Evolutionary conservation across 2,329 filamentous ascomycete genomes (phyloP).

Genomic region (Penicillium sp.): DNA sequence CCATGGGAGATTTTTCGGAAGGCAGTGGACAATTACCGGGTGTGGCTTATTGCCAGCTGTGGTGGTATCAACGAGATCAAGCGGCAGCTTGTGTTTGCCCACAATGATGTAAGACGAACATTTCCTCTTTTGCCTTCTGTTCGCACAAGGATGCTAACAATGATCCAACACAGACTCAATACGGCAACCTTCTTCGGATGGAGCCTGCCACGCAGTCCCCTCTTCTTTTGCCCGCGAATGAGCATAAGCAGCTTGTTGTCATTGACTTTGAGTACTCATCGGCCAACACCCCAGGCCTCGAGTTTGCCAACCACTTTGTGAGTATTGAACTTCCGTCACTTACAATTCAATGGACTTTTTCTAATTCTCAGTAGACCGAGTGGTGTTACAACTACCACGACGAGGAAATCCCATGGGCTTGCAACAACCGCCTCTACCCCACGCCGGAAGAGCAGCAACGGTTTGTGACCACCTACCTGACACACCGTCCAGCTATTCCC

Average conservation of each 20-base stretch:
- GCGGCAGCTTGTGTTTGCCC: conserved; percentile 84
- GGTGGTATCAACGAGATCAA: conserved; percentile 67
- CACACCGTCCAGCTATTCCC: conserved; percentile 66
- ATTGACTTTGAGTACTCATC: conserved; percentile 98
- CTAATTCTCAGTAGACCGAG: conserved; percentile 60
- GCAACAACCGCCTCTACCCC: conserved; percentile 72
- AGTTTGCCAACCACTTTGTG: conserved; percentile 97
- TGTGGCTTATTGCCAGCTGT: conserved; percentile 71
- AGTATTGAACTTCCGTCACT: conserved; percentile 27
- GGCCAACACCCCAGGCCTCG: conserved; percentile 80
- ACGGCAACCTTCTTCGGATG: conserved; percentile 90
- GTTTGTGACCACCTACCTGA: conserved; percentile 84
- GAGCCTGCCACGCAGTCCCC: conserved; percentile 74
- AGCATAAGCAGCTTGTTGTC: conserved; percentile 93
- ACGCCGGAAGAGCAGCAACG: conserved; percentile 76
- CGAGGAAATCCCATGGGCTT: conserved; percentile 62
- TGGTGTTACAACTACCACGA: conserved; percentile 99
- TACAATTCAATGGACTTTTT: neutral
- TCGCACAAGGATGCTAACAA: conserved; percentile 16
- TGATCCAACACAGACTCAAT: conserved; percentile 71
- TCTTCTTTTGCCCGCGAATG: conserved; percentile 82
- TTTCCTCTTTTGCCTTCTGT: conserved; percentile 10
- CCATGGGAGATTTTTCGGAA: conserved; percentile 78
- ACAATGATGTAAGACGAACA: conserved; percentile 76
- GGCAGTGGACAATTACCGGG: conserved; percentile 74